Evolutionary conservation across 768 basidiomycete genomes (phyloP).

Genomic region (Panaeolus papilionaceus): DNA sequence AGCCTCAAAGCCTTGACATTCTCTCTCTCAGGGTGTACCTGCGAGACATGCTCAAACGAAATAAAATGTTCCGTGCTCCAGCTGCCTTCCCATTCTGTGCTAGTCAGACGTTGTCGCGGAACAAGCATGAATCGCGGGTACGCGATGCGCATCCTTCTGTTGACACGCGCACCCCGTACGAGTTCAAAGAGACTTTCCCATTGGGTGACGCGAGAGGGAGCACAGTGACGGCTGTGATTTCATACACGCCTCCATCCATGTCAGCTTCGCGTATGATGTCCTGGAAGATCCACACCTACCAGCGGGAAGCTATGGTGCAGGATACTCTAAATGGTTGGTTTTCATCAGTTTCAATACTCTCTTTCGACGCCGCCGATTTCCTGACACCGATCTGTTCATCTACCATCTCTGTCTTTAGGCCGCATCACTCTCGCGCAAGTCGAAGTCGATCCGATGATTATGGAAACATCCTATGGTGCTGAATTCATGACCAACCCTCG

Average conservation of each 20-base stretch:
- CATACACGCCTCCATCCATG: constrained; percentile 30
- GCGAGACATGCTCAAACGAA: constrained; percentile 37
- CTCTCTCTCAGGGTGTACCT: constrained; percentile 33
- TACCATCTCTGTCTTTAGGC: constrained; percentile 20
- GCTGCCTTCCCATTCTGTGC: constrained; percentile 43
- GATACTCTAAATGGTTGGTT: constrained; percentile 34
- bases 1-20: constrained; percentile 13
- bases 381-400: background rate
- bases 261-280: constrained; percentile 28
- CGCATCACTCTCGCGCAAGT: constrained; percentile 42
- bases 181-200: constrained; percentile 40
- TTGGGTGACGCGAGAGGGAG: constrained; percentile 28
- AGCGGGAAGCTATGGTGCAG: constrained; percentile 26
- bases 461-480: constrained; percentile 40
- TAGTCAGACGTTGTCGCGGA: constrained; percentile 25
- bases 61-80: constrained; percentile 37
- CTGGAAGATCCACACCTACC: constrained; percentile 39
- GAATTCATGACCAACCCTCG: constrained; percentile 37
- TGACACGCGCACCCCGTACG: constrained; percentile 35
- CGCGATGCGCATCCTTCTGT: constrained; percentile 24
- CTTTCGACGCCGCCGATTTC: background rate
- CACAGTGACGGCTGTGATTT: constrained; percentile 31
- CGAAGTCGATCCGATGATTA: constrained; percentile 40
- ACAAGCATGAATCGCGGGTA: constrained; percentile 3
- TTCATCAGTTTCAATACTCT: background rate